Evolutionary conservation across 2,329 filamentous ascomycete genomes (phyloP).

Genomic region (Metarhizium anisopliae): DNA sequence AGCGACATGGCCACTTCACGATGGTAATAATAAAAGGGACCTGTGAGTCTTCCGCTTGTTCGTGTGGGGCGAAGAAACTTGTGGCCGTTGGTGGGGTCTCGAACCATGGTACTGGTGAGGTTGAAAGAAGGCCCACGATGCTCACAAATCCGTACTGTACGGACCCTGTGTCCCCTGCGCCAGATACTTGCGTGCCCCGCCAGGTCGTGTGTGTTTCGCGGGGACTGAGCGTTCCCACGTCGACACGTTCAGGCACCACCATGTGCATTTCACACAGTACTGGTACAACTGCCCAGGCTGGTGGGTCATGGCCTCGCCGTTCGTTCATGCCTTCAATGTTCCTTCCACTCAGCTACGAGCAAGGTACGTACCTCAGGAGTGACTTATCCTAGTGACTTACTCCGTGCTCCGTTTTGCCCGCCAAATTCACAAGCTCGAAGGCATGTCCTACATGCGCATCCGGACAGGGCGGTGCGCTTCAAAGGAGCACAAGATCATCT

Average conservation of each 20-base stretch:
- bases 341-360: too few relatives aligned
- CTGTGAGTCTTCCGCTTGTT: not conserved
- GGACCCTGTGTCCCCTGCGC: not conserved
- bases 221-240: too few relatives aligned
- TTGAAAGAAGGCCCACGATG: not conserved
- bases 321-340: too few relatives aligned
- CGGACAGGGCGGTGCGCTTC: not conserved
- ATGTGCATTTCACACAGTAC: too few relatives aligned
- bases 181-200: not conserved
- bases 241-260: too few relatives aligned
- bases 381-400: too few relatives aligned
- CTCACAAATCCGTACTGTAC: not conserved
- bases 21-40: not conserved
- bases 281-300: too few relatives aligned
- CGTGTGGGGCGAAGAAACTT: not conserved
- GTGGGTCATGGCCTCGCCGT: too few relatives aligned
- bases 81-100: not conserved
- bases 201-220: too few relatives aligned
- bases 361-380: too few relatives aligned
- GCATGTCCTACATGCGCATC: not conserved
- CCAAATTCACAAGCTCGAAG: not conserved
- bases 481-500: too few relatives aligned
- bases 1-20: conserved; percentile 3
- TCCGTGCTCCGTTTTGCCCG: too few relatives aligned
- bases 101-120: not conserved